Conservation (phyloP, 2,329 filamentous ascomycete species). For the Trichocomaceae sp. region DNA sequence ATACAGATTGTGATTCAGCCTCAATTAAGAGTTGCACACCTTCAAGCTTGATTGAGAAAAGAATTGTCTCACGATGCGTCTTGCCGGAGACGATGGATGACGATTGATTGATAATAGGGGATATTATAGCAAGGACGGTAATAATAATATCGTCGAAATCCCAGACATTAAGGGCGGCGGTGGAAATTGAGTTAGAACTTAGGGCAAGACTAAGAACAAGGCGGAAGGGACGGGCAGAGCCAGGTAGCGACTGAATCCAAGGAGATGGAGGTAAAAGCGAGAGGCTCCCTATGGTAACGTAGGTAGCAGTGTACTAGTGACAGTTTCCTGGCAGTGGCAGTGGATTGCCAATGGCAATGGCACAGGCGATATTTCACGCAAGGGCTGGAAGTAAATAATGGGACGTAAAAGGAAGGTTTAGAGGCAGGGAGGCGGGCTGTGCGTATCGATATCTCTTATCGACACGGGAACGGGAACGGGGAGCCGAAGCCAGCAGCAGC, state of each 20-base stretch:
- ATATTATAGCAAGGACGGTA: constrained; percentile 1
- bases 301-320: neutral
- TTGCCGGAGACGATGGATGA: constrained; percentile 6
- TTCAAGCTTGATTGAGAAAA: constrained; percentile 8
- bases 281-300: neutral
- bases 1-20: constrained; percentile 9
- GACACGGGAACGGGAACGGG: neutral
- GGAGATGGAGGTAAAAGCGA: neutral
- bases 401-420: constrained; percentile 1
- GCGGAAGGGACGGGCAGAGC: constrained; percentile 9
- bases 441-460: constrained; percentile 2
- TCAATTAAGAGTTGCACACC: constrained; percentile 4
- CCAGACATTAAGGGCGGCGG: neutral
- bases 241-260: constrained; percentile 6
- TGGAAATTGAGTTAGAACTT: neutral
- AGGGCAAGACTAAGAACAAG: neutral
- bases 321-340: neutral
- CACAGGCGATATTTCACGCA: constrained; percentile 1
- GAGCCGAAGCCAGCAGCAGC: constrained; percentile 27
- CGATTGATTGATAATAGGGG: constrained; percentile 2
- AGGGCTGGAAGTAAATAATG: constrained; percentile 9
- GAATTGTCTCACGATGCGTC: constrained; percentile 10
- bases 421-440: neutral
- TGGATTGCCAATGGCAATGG: neutral
- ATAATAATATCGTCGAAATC: constrained; percentile 1